Conservation (phyloP, 2,329 filamentous ascomycete species). For the Arthroderma uncinatum region DNA sequence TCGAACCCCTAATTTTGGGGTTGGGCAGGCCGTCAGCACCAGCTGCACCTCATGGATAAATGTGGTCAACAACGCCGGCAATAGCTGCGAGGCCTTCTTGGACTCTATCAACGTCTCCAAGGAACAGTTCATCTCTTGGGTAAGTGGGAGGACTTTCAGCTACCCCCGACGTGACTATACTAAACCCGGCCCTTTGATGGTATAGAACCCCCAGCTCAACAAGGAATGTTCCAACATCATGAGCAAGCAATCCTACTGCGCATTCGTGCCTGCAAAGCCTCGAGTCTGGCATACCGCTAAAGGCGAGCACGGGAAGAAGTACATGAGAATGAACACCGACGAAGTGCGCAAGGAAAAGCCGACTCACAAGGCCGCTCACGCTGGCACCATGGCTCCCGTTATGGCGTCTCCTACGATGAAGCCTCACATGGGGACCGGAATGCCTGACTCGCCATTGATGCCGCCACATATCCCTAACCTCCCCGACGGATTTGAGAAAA, state of each 20-base stretch:
- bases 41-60: background rate
- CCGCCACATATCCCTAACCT: background rate
- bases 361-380: no score
- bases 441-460: background rate
- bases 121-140: background rate
- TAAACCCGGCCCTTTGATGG: no score
- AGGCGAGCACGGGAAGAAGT: no score
- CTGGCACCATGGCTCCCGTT: no score
- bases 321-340: no score
- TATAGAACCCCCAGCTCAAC: background rate
- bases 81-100: background rate
- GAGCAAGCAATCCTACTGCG: background rate
- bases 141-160: no score
- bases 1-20: background rate
- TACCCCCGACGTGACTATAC: no score
- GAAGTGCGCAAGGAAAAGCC: no score
- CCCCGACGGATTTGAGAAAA: background rate
- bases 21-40: background rate
- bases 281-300: no score
- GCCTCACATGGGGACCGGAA: background rate
- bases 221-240: background rate
- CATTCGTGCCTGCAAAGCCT: background rate
- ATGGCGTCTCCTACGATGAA: no score
- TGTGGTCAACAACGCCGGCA: background rate
- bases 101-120: background rate